phyloP scores from a whole-genome alignment of 2,329 filamentous ascomycete genomes.

The Sporothrix dimorphospora region DNA sequence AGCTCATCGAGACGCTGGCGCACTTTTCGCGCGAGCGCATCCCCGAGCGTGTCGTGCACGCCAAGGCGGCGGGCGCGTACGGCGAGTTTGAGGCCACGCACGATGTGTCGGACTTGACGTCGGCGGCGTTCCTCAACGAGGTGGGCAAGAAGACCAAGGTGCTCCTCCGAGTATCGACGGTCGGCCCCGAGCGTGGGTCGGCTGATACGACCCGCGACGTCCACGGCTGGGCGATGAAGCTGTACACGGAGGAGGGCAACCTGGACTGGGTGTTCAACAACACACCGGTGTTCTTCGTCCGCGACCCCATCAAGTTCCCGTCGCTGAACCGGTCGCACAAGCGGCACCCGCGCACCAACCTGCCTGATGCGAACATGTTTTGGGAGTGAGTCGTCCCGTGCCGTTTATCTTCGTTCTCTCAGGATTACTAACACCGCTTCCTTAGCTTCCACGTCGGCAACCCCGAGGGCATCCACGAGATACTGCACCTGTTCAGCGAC shows the following conservation, averaged over 20 bases:
- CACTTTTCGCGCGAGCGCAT: constrained; percentile 51
- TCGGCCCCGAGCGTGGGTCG: constrained; percentile 70
- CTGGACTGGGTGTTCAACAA: constrained; percentile 75
- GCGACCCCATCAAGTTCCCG: constrained; percentile 75
- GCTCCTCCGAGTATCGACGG: constrained; percentile 75
- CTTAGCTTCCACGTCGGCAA: constrained; percentile 45
- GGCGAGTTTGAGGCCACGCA: constrained; percentile 37
- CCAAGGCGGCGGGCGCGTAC: constrained; percentile 36
- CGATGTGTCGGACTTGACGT: constrained; percentile 31
- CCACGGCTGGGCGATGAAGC: constrained; percentile 73
- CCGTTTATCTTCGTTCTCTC: too few relatives aligned
- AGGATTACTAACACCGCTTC: too few relatives aligned
- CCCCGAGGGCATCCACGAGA: constrained; percentile 64
- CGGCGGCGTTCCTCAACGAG: constrained; percentile 29
- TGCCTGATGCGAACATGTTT: constrained; percentile 70
- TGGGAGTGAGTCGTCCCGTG: constrained; percentile 54
- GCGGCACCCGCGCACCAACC: constrained; percentile 70
- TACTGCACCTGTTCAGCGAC: constrained; percentile 69
- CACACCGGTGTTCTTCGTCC: constrained; percentile 73
- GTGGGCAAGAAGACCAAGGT: constrained; percentile 57
- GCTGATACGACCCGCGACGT: constrained; percentile 79
- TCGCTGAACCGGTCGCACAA: constrained; percentile 79
- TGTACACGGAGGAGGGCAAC: constrained; percentile 75
- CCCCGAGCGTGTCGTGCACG: constrained; percentile 37
- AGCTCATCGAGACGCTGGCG: constrained; percentile 64